Base-by-base conservation (phyloP, 352 stramenopile species). In the Globisporangium orthogonon region DNA sequence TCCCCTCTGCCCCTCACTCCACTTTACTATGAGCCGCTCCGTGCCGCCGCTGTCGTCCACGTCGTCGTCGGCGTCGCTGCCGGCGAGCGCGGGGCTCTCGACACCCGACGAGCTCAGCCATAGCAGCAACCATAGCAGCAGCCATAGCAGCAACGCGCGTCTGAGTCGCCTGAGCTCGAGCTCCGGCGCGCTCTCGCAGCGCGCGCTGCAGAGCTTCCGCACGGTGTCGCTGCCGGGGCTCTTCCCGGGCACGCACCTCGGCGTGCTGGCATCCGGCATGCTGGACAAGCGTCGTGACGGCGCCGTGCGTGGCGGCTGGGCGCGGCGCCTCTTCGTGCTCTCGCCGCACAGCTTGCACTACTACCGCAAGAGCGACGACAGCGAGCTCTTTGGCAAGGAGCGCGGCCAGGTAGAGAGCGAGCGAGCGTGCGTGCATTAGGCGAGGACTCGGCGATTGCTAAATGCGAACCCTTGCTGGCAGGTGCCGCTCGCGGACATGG, bases 201-300 rank as follows among this genome's bases (percentile, higher is more conserved):
- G 81, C 43, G 69, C 73, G 49, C 60, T 88, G 49, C 79, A 88
- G 58, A 70, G 69, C 10, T 89, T 89, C 64, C 78, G 77, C 59
- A 89, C 79, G 4, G 78, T 90, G 44, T 81, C 79, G 52, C 63
- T 94, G 28, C 78, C 83, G 0, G 84, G 83, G 0, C 64, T 91
- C 17, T 76, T 90, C 51, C 80, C 83, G 0, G 82, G 82, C 31
- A 87, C 79, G 10, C 82, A 86, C 50, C 62, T 92, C 28, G 82
- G 83, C 39, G 88, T 94, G 39, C 60, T 94, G 35, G 78, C 81
- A 39, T 92, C 83, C 1, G 83, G 85, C 0, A 40, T 81, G 35
- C 63, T 94, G 23, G 85, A 94, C 66, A 94, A 94, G 53, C 83
- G 81, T 39, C 81, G 85, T 41, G 85, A 94, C 52, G 85, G 85